Conservation (phyloP, 148 eudicot species). For the Talinum fruticosum region DNA sequence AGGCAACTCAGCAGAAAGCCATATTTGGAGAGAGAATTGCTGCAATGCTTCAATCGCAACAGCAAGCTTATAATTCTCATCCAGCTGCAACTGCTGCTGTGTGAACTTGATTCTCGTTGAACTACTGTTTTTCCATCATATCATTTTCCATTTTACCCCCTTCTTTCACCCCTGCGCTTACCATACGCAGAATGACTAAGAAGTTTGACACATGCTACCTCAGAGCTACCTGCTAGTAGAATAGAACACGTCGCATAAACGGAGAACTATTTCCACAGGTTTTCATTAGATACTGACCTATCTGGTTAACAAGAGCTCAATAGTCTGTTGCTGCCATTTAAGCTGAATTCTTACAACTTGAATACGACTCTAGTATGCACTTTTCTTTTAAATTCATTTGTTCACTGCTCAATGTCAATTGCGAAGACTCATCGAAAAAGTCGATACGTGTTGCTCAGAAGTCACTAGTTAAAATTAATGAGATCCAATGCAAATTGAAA, state of each 20-base stretch:
- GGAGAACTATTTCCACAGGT: not conserved
- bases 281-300: not conserved
- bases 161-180: not conserved
- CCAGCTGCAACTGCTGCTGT: not conserved
- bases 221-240: not conserved
- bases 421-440: not conserved
- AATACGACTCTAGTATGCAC: not conserved
- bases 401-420: not conserved
- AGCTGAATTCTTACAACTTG: not conserved
- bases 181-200: not conserved
- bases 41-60: not conserved
- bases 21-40: not conserved
- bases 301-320: not conserved
- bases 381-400: not conserved
- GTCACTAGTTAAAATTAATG: not conserved
- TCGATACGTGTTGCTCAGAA: not conserved
- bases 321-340: not conserved
- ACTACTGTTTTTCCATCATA: not conserved
- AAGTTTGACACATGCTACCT: not conserved
- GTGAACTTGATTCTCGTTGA: not conserved
- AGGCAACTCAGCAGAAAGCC: not conserved
- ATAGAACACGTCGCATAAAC: not conserved
- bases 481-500: not conserved
- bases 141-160: not conserved
- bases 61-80: no score